Base-by-base conservation (phyloP, 805 yeast genomes). In the Saccharomycopsis synnaedendra region DNA sequence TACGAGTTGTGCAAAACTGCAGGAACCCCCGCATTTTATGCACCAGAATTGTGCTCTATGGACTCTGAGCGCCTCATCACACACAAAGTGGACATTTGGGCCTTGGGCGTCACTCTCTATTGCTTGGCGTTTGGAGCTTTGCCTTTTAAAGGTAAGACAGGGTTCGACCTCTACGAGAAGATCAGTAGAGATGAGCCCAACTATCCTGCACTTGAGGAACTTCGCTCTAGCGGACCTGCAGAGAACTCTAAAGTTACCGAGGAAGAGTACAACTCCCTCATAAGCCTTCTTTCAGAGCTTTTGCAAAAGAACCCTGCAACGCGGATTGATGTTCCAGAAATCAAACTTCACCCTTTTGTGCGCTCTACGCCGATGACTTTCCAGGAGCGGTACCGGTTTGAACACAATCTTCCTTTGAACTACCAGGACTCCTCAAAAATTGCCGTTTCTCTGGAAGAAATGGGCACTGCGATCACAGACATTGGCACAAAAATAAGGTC, bases 21-120 rank as follows among this genome's bases (percentile, higher is more conserved):
- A 0, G 98, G 97, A 4, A 90, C 97, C 0, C 97, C 97, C 1
- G 97, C 96, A 0, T 90, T 90, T 62, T 82, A 88, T 58, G 95
- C 97, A 0, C 96, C 96, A 0, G 99, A 93, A 61, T 70, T 89
- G 42, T 89, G 96, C 60, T 71, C 73, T 46, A 80, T 85, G 1
- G 76, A 74, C 47, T 72, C 63, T 45, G 57, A 54, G 8, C 29
- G 11, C 11, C 32, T 42, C n/a, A 82, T 90, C 39, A 82, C 85
- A 46, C 72, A 80, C 60, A 87, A 85, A 62, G 85, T 93, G 47
- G 98, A 93, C 65, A 83, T 90, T n/a, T 93, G 98, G 98, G 95
- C 98, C 0, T 64, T 88, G 27, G 98, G 98, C 7, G 88, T 90
- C 4, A 89, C 97, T 0, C 66, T 93, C 11, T 93, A 80, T 63